Base-by-base conservation (phyloP, 148 eudicot genomes). In the Silene uniflora region DNA sequence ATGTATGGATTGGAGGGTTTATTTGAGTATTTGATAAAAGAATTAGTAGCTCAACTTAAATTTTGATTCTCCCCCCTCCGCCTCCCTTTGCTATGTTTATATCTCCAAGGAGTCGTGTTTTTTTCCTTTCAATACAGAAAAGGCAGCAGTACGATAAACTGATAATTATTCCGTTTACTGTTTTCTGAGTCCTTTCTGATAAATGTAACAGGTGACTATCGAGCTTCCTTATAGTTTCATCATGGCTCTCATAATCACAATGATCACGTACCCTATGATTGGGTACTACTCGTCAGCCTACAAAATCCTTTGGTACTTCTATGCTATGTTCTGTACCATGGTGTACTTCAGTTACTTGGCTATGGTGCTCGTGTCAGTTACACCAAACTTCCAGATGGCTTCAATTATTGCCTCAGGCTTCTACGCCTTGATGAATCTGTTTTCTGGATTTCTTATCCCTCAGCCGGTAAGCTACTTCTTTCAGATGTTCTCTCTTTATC, bases 211-310 rank as follows among this genome's bases (percentile, higher is more conserved):
- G 98, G 91, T 91, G 65, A 72, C 80, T 0, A 71, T 89, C 49
- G 97, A 93, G 83, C 47, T 93, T 54, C 98, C 97, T 18, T 93
- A 91, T 80, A 75, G 86, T 66, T 73, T 91, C 8, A 63, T 56
- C 25, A 81, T 88, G 76, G 39, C 94, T 74, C 9, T 89, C 58
- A 68, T 72, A 58, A 87, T 83, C 79, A 88, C 88, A 17, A 42
- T 76, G 44, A 82, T 91, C 61, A 86, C 94, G 16, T 91, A 93
- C 79, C 89, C 96, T 6, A 90, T 91, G 98, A 88, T 91, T 44
- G 98, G 93, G 39, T 91, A 77, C 73, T 72, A 85, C 76, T 74
- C 81, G 75, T 82, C 96, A 58, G 85, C 85, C 23, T 82, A 86
- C 63, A 91, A 93, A 85, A 76, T 89, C 27, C 75, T 89, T 77